A percentile compares a stretch with the other conserved stretches of the same genome.
Conservation (phyloP, 805 yeast species). For the Lachancea quebecensis region DNA sequence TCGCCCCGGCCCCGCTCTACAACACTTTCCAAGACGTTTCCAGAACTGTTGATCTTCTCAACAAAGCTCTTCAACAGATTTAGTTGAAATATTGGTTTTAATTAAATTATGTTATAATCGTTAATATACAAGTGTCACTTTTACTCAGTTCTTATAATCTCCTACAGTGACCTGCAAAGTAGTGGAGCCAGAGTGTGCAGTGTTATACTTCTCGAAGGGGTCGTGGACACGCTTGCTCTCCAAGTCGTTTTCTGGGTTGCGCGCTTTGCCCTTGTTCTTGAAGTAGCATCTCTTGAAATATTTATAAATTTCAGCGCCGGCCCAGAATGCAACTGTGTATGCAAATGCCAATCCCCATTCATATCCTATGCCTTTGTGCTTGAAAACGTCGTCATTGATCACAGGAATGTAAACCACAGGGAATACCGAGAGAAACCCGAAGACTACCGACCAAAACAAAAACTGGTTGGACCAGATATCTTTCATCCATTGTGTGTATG, state of each 20-base stretch:
- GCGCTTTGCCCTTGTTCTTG: constrained; percentile 37
- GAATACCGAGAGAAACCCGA: constrained; percentile 65
- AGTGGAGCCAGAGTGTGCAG: constrained; percentile 49
- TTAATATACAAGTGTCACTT: too few species aligned
- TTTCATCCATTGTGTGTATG: constrained; percentile 50
- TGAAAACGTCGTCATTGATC: constrained; percentile 69
- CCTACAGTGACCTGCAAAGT: constrained; percentile 30
- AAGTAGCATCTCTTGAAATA: constrained; percentile 51
- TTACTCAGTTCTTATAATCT: not conserved
- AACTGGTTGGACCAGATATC: constrained; percentile 72
- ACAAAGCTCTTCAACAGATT: constrained; percentile 32
- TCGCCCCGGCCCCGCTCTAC: constrained; percentile 85
- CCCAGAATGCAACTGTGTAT: constrained; percentile 48
- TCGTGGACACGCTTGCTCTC: constrained; percentile 41
- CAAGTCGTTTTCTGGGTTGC: constrained; percentile 57
- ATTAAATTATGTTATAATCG: not conserved
- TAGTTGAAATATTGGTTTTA: too few species aligned
- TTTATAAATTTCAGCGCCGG: constrained; percentile 63
- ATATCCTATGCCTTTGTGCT: constrained; percentile 62
- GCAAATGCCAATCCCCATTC: constrained; percentile 79
- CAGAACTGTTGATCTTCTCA: constrained; percentile 38
- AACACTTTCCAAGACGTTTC: constrained; percentile 65
- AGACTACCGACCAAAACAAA: constrained; percentile 71
- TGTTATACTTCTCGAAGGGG: constrained; percentile 53
- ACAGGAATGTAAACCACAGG: constrained; percentile 85